These are phyloP conservation scores for Ampelomyces quisqualis DNA, from an alignment of 2,329 filamentous ascomycete genomes.

Conservation along the genomic window DNA sequence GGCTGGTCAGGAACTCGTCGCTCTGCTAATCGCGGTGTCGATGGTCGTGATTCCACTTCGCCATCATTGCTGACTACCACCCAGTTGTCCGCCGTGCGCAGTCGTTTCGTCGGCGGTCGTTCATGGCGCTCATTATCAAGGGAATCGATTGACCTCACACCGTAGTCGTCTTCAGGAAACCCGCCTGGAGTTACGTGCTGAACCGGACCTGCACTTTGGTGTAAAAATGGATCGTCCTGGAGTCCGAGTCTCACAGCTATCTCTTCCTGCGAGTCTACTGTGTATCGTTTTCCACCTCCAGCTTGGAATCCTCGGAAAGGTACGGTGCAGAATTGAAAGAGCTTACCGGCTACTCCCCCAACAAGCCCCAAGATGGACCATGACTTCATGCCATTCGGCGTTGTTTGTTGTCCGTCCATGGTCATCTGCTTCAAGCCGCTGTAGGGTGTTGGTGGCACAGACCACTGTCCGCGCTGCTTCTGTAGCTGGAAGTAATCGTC, in stretches of 20 bases:
- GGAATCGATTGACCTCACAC: conserved; percentile 48
- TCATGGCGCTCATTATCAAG: conserved; percentile 47
- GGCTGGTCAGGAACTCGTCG: conserved; percentile 28
- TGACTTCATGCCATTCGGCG: conserved; percentile 25
- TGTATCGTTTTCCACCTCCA: conserved; percentile 74
- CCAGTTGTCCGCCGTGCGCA: conserved; percentile 52
- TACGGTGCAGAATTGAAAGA: conserved; percentile 78
- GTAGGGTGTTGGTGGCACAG: conserved; percentile 32
- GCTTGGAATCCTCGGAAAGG: conserved; percentile 84
- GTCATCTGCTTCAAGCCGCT: conserved; percentile 14
- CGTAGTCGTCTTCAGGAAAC: conserved; percentile 55
- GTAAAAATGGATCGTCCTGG: conserved; percentile 22
- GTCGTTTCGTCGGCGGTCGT: conserved; percentile 49
- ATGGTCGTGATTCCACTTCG: conserved; percentile 57
- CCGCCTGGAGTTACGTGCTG: conserved; percentile 53
- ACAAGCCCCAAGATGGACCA: conserved; percentile 59
- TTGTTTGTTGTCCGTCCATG: conserved; percentile 13
- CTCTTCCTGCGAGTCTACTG: conserved; percentile 48
- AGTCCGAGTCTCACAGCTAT: conserved; percentile 27
- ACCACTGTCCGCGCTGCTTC: conserved; percentile 42
- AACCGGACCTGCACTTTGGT: conserved; percentile 19
- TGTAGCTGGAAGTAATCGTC: conserved; percentile 46
- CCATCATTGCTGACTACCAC: conserved; percentile 50
- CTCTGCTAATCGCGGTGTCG: conserved; percentile 42
- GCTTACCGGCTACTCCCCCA: conserved; percentile 69